phyloP scores from a whole-genome alignment of 2,329 filamentous ascomycete genomes.

The Arthrobotrys entomopaga region DNA sequence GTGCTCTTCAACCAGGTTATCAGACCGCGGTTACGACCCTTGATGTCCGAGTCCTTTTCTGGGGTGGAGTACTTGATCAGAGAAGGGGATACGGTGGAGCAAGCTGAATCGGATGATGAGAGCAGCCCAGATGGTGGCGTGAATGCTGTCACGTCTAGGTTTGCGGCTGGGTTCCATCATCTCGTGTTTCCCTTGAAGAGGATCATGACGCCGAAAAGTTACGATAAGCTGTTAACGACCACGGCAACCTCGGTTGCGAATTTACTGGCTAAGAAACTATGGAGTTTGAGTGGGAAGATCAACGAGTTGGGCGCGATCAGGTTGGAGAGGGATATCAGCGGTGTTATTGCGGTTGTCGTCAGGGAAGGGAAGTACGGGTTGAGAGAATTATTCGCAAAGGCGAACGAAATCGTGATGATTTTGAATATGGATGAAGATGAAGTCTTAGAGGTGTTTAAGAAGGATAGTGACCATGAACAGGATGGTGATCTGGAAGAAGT shows the following conservation, averaged over 20 bases:
- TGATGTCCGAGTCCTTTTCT: constrained; percentile 87
- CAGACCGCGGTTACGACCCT: constrained; percentile 82
- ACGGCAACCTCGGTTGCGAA: constrained; percentile 79
- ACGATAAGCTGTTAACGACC: constrained; percentile 77
- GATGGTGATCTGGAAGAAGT: constrained; percentile 72
- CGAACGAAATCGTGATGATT: constrained; percentile 82
- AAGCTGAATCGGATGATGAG: constrained; percentile 63
- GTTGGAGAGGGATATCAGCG: constrained; percentile 84
- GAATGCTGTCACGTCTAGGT: constrained; percentile 80
- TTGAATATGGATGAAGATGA: constrained; percentile 97
- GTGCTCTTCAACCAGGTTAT: constrained; percentile 89
- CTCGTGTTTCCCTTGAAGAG: constrained; percentile 86
- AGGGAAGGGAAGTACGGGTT: constrained; percentile 78
- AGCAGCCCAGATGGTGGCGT: constrained; percentile 64
- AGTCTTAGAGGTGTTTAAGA: constrained; percentile 77
- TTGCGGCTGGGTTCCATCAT: constrained; percentile 84
- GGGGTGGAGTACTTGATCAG: constrained; percentile 86
- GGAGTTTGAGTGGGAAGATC: constrained; percentile 79
- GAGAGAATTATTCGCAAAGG: constrained; percentile 78
- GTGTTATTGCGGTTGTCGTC: constrained; percentile 75
- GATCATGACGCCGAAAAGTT: constrained; percentile 81
- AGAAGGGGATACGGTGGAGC: constrained; percentile 65
- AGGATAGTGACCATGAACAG: constrained; percentile 60
- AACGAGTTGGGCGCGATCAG: constrained; percentile 84
- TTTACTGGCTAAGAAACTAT: constrained; percentile 86